Conservation (phyloP, 306 rosid genomes). For the Rosa persica region DNA sequence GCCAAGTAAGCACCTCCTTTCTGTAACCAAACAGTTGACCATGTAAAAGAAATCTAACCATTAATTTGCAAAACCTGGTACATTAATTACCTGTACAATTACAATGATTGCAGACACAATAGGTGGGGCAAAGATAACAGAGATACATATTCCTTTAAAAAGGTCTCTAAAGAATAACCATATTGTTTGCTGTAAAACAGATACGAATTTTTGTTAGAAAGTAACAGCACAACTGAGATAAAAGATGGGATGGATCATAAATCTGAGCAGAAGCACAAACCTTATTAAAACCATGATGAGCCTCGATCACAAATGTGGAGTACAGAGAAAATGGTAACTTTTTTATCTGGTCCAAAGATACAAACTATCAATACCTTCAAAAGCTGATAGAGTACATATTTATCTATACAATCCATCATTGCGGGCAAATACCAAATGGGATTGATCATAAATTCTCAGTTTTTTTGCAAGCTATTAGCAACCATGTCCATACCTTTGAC, state of each 20-base stretch:
- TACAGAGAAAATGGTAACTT: conserved; percentile 83
- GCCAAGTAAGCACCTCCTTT: conserved; percentile 95
- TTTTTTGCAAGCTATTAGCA: background rate
- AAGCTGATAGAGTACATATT: no score
- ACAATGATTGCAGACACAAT: conserved; percentile 80
- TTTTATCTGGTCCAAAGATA: conserved; percentile 59
- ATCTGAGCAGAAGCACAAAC: conserved; percentile 9
- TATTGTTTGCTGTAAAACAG: conserved; percentile 69
- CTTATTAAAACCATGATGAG: conserved; percentile 89
- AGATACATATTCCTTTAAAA: conserved; percentile 62
- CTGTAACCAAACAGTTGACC: conserved; percentile 49
- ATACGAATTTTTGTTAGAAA: background rate
- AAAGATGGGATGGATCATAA: background rate
- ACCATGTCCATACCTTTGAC: conserved; percentile 65
- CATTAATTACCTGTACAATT: conserved; percentile 68
- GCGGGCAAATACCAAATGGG: no score
- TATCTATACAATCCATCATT: no score
- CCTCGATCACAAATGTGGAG: conserved; percentile 90
- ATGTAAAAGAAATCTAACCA: conserved; percentile 12
- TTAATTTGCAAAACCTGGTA: background rate
- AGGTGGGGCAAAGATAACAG: conserved; percentile 76
- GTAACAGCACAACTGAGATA: background rate
- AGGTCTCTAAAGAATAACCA: conserved; percentile 85
- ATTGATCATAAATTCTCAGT: no score
- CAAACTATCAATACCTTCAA: background rate